Evolutionary conservation across 1,139 yeast genomes (phyloP).

Genomic region (Kurtzmaniella quercitrusa): DNA sequence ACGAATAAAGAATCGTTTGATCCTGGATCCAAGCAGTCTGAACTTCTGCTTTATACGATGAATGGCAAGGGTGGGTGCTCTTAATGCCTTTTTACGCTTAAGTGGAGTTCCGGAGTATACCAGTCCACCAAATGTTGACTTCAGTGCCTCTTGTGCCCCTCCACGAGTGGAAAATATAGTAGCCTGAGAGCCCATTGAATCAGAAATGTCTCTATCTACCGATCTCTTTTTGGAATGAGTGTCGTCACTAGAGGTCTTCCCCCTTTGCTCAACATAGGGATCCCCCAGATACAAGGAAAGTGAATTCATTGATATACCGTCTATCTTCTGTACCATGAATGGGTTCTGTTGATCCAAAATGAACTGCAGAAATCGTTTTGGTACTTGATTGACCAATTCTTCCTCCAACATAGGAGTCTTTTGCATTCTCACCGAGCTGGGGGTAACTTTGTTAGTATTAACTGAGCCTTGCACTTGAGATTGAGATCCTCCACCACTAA

Average conservation of each 20-base stretch:
- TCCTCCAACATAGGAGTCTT: conserved; percentile 2
- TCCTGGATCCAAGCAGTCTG: conserved; percentile 19
- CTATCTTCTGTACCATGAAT: conserved; percentile 19
- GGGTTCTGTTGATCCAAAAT: conserved; percentile 36
- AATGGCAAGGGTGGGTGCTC: conserved; percentile 27
- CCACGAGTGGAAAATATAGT: conserved; percentile 42
- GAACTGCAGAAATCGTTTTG: conserved; percentile 40
- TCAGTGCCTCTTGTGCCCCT: conserved; percentile 11
- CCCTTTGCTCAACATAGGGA: conserved; percentile 9
- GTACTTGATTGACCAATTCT: conserved; percentile 28
- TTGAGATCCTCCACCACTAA: background rate
- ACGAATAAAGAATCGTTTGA: conserved; percentile 14
- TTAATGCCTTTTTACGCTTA: conserved; percentile 33
- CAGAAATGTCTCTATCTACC: conserved; percentile 22
- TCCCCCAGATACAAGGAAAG: conserved; percentile 19
- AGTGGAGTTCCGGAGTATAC: conserved; percentile 11
- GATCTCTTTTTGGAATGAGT: conserved; percentile 3
- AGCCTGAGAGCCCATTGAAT: conserved; percentile 43
- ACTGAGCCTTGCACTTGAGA: background rate
- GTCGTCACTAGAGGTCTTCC: background rate
- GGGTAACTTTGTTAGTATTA: background rate
- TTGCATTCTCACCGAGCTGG: background rate
- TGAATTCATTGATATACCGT: conserved; percentile 23
- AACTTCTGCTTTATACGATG: conserved; percentile 29
- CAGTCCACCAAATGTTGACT: conserved; percentile 8